Conservation (phyloP, 805 yeast species). For the Yueomyces sinensis region DNA sequence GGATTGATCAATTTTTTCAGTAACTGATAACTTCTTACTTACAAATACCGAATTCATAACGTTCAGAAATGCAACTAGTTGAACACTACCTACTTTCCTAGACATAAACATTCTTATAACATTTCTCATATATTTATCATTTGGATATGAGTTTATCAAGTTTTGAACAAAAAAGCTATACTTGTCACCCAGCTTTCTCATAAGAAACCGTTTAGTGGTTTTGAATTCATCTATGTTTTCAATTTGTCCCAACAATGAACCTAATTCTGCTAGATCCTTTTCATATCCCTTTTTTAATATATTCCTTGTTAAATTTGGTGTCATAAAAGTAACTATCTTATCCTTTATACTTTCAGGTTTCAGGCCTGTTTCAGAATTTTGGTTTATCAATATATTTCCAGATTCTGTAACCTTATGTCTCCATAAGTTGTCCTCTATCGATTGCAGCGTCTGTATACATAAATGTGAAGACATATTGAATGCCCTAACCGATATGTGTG, state of each 20-base stretch:
- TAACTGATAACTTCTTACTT: not conserved
- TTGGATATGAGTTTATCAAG: conserved; percentile 1
- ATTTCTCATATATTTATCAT: no score
- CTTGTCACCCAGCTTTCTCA: conserved; percentile 2
- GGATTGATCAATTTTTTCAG: conserved; percentile 5
- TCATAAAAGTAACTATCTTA: not conserved
- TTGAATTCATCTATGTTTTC: conserved; percentile 1
- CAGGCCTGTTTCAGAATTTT: no score
- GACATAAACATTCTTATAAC: conserved; percentile 7
- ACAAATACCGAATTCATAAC: conserved; percentile 1
- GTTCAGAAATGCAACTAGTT: conserved; percentile 5
- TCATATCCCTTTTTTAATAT: not conserved
- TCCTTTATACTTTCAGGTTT: no score
- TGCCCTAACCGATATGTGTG: no score
- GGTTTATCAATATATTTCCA: no score
- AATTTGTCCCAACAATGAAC: not conserved
- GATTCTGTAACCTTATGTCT: no score
- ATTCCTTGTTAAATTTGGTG: no score
- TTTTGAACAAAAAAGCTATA: conserved; percentile 3
- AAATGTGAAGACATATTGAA: no score
- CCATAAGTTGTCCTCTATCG: no score
- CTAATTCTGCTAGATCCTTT: not conserved
- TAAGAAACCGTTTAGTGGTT: conserved; percentile 1
- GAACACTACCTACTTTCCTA: conserved; percentile 6
- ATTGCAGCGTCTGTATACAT: no score